A percentile compares a stretch with the other conserved stretches of the same genome.
Evolutionary conservation across 1,139 yeast species (phyloP).

Genomic region (Sugiyamaella grinbergsii): DNA sequence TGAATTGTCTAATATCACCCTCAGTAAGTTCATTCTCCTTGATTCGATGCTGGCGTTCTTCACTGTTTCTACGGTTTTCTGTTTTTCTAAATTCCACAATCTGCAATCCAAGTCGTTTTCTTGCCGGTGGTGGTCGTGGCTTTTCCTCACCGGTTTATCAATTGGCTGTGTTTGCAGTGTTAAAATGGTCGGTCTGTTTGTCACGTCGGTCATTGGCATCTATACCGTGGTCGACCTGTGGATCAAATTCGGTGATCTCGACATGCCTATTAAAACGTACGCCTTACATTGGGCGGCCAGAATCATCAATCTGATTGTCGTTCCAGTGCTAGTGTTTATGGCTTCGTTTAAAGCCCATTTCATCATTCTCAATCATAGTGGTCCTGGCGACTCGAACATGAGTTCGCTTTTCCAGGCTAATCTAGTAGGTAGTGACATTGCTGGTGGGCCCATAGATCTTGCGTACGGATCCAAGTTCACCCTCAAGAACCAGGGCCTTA

Average conservation of each 20-base stretch:
- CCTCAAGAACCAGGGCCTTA: slow-evolving; percentile 84
- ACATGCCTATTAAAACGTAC: slow-evolving; percentile 50
- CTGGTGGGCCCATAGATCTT: slow-evolving; percentile 86
- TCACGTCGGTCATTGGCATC: slow-evolving; percentile 81
- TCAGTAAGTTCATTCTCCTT: slow-evolving; percentile 87
- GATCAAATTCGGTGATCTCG: slow-evolving; percentile 58
- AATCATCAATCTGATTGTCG: slow-evolving; percentile 61
- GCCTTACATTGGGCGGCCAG: slow-evolving; percentile 71
- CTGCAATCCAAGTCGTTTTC: slow-evolving; percentile 65
- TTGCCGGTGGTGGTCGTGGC: slow-evolving; percentile 94
- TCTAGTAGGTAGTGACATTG: slow-evolving; percentile 74
- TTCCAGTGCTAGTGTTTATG: slow-evolving; percentile 75
- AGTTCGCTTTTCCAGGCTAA: slow-evolving; percentile 96
- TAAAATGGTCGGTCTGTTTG: slow-evolving; percentile 94
- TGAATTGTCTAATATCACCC: slow-evolving; percentile 83
- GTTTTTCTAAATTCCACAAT: slow-evolving; percentile 78
- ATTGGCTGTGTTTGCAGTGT: slow-evolving; percentile 87
- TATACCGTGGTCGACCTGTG: slow-evolving; percentile 77
- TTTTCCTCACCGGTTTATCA: slow-evolving; percentile 70
- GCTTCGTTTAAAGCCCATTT: slow-evolving; percentile 81
- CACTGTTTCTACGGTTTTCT: slow-evolving; percentile 79
- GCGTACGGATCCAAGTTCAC: slow-evolving; percentile 79
- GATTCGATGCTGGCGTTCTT: slow-evolving; percentile 96
- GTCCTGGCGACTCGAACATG: slow-evolving; percentile 98
- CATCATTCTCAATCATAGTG: slow-evolving; percentile 68